These are phyloP conservation scores for Acarospora socialis DNA, from an alignment of 2,329 filamentous ascomycete species.

Conservation along the genomic window DNA sequence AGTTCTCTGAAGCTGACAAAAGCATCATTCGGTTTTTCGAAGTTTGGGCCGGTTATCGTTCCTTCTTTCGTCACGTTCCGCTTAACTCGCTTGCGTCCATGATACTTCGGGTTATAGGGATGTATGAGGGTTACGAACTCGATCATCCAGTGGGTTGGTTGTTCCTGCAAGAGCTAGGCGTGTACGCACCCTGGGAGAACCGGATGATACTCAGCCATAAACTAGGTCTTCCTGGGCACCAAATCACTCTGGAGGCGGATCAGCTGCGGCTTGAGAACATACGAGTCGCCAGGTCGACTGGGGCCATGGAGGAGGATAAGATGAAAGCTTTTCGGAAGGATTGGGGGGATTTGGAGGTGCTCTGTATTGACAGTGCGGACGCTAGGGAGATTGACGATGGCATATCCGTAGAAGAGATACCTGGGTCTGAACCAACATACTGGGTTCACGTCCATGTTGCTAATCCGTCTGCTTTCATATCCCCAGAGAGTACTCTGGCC, in stretches of 20 bases:
- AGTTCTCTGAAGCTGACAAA: constrained; percentile 28
- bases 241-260: constrained; percentile 20
- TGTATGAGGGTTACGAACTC: constrained; percentile 35
- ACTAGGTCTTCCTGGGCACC: constrained; percentile 36
- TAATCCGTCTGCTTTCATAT: constrained; percentile 49
- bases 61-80: constrained; percentile 25
- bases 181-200: constrained; percentile 45
- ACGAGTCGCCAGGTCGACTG: constrained; percentile 14
- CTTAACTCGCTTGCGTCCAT: constrained; percentile 38
- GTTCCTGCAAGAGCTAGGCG: constrained; percentile 48
- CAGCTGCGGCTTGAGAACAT: constrained; percentile 17
- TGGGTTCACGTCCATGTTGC: constrained; percentile 52
- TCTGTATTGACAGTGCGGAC: constrained; percentile 41
- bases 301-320: constrained; percentile 30
- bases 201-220: constrained; percentile 35
- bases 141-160: constrained; percentile 28
- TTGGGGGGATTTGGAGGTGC: constrained; percentile 42
- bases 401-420: constrained; percentile 40
- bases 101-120: constrained; percentile 40
- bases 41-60: constrained; percentile 32
- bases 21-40: constrained; percentile 38
- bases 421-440: constrained; percentile 29
- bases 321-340: constrained; percentile 44
- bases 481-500: constrained; percentile 35
- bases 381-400: constrained; percentile 51